Percentiles rank a stretch among this genome's conserved stretches.
These are phyloP conservation scores for Fremontodendron californicum DNA, from an alignment of 345 rosid genomes.

Conservation along the genomic window DNA sequence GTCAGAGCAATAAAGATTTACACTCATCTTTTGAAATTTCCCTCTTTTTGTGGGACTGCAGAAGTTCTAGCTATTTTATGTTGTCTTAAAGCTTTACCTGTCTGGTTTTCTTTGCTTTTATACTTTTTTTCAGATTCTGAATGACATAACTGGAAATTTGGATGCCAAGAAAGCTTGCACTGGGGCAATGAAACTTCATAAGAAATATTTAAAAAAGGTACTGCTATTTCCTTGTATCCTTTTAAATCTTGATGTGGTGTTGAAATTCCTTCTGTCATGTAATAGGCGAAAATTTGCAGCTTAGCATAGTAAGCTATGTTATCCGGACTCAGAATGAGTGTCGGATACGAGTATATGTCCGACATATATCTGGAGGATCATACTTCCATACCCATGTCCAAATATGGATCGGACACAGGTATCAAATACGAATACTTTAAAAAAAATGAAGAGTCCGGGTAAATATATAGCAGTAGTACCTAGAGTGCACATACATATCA, in stretches of 20 bases:
- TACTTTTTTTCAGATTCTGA: conserved; percentile 61
- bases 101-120: background rate
- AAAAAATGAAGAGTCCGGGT: too few relatives aligned
- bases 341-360: too few relatives aligned
- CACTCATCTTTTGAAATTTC: background rate
- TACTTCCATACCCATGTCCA: too few relatives aligned
- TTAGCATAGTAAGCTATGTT: too few relatives aligned
- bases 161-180: conserved; percentile 92
- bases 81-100: background rate
- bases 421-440: too few relatives aligned
- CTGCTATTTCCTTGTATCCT: background rate
- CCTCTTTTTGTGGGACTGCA: background rate
- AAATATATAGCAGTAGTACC: background rate
- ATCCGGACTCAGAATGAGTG: too few relatives aligned
- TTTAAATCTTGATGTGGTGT: background rate
- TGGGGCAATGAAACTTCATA: conserved; percentile 95
- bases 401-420: too few relatives aligned
- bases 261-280: background rate
- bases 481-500: background rate
- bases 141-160: conserved; percentile 83
- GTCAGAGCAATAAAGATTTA: too few relatives aligned
- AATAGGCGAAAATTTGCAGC: background rate
- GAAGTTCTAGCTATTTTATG: background rate
- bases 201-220: conserved; percentile 85
- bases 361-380: too few relatives aligned